phyloP scores from a whole-genome alignment of 495 filamentous ascomycete species.

The Cercophora sp. region DNA sequence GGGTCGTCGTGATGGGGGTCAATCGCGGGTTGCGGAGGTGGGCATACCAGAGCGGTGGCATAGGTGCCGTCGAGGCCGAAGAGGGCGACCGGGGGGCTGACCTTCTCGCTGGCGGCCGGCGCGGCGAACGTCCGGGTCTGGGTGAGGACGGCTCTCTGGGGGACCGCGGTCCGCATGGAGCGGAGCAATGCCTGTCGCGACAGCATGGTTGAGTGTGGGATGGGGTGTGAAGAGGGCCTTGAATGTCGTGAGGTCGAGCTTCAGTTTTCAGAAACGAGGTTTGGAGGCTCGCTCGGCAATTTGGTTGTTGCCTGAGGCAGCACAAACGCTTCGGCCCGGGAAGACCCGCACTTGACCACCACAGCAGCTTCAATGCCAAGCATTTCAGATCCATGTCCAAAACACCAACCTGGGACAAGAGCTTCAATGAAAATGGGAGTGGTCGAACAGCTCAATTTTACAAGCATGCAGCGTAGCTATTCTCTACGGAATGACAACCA shows the following conservation, averaged over 20 bases:
- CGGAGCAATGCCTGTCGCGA: constrained; percentile 58
- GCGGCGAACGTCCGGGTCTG: constrained; percentile 69
- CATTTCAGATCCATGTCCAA: not conserved
- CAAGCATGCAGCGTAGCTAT: not conserved
- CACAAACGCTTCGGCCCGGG: not conserved
- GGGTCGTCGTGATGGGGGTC: not conserved
- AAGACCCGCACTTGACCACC: not conserved
- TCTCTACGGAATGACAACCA: not conserved
- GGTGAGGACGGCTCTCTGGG: constrained; percentile 39
- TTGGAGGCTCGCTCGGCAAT: constrained; percentile 31
- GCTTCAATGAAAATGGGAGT: no score
- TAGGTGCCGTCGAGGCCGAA: constrained; percentile 98
- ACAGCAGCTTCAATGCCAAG: not conserved
- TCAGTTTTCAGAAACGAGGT: constrained; percentile 33
- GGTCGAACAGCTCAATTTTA: no score
- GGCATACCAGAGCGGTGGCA: constrained; percentile 90
- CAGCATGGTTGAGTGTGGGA: constrained; percentile 52
- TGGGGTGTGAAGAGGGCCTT: constrained; percentile 28
- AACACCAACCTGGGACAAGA: not conserved
- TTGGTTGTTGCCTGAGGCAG: constrained; percentile 31
- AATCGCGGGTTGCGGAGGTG: constrained; percentile 23
- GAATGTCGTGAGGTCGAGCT: constrained; percentile 33
- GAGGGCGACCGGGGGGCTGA: constrained; percentile 82
- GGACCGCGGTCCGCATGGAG: constrained; percentile 54
- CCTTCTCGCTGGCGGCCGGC: constrained; percentile 54